A percentile compares a stretch with the other conserved stretches of the same genome.
Evolutionary conservation across 75 land plant species (phyloP).

Genomic region (Larix kaempferi): DNA sequence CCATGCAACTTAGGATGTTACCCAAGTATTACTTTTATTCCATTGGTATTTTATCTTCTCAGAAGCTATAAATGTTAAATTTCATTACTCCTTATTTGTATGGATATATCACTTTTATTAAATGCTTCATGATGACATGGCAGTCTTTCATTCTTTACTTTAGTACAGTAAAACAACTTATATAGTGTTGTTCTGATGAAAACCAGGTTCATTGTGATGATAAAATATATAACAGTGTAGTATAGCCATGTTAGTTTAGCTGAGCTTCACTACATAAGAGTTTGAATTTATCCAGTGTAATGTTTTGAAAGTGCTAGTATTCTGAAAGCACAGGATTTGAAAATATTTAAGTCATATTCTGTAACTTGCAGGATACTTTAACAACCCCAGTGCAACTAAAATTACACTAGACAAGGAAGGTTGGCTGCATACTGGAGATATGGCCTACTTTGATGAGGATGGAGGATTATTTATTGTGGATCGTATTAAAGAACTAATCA

Average conservation of each 20-base stretch:
- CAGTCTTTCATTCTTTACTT: not conserved
- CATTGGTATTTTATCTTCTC: not conserved
- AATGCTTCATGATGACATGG: too few relatives aligned
- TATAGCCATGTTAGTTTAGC: not conserved
- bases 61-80: not conserved
- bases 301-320: not conserved
- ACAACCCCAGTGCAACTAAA: conserved; percentile 66
- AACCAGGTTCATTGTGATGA: not conserved
- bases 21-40: not conserved
- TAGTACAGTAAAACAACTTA: not conserved
- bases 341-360: not conserved
- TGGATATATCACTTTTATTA: too few relatives aligned
- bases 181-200: not conserved
- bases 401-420: conserved; percentile 65
- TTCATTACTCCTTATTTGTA: not conserved
- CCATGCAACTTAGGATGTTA: not conserved
- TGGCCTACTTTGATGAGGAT: conserved; percentile 34
- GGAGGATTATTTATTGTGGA: conserved; percentile 42
- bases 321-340: not conserved
- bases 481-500: conserved; percentile 51
- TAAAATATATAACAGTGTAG: not conserved
- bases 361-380: conserved; percentile 68
- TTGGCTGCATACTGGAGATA: conserved; percentile 56
- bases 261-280: not conserved
- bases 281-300: not conserved